A percentile compares a stretch with the other conserved stretches of the same genome.
phyloP scores from a whole-genome alignment of 495 filamentous ascomycete genomes.

The Xylaria castorea region DNA sequence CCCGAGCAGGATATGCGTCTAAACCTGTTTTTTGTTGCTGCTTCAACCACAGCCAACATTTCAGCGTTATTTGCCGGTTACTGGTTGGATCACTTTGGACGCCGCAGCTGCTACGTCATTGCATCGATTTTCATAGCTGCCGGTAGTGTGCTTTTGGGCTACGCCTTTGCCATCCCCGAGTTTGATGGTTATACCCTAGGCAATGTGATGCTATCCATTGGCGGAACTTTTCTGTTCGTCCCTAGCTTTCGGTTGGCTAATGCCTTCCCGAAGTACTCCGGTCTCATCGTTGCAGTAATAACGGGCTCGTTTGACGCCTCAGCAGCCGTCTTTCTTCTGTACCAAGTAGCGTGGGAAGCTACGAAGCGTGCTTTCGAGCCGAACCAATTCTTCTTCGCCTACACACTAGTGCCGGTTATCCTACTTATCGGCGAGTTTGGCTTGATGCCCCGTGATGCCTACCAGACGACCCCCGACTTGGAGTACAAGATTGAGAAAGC shows the following conservation, averaged over 20 bases:
- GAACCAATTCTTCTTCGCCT: constrained; percentile 69
- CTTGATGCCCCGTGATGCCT: constrained; percentile 68
- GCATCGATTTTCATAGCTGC: constrained; percentile 61
- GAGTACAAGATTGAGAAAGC: constrained; percentile 51
- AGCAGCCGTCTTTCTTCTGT: constrained; percentile 71
- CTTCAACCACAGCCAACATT: constrained; percentile 72
- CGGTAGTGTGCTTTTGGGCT: constrained; percentile 64
- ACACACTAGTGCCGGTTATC: constrained; percentile 63
- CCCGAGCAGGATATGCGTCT: constrained; percentile 71
- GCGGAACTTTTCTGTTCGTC: constrained; percentile 74
- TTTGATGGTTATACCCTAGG: constrained; percentile 70
- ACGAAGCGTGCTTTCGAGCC: constrained; percentile 58
- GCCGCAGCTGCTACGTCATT: constrained; percentile 64
- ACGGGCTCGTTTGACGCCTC: constrained; percentile 78
- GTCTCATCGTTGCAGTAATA: constrained; percentile 69
- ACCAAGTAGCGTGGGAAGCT: constrained; percentile 64
- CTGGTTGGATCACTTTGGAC: constrained; percentile 70
- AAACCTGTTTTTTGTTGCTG: constrained; percentile 74
- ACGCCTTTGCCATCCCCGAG: constrained; percentile 57
- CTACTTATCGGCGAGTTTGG: constrained; percentile 63
- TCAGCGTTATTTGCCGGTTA: constrained; percentile 71
- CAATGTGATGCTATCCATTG: constrained; percentile 70
- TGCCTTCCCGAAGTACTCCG: constrained; percentile 70
- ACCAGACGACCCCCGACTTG: constrained; percentile 65
- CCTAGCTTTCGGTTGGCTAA: constrained; percentile 75